Conservation (phyloP, 2,329 filamentous ascomycete species). For the Fusarium cyanostomum region DNA sequence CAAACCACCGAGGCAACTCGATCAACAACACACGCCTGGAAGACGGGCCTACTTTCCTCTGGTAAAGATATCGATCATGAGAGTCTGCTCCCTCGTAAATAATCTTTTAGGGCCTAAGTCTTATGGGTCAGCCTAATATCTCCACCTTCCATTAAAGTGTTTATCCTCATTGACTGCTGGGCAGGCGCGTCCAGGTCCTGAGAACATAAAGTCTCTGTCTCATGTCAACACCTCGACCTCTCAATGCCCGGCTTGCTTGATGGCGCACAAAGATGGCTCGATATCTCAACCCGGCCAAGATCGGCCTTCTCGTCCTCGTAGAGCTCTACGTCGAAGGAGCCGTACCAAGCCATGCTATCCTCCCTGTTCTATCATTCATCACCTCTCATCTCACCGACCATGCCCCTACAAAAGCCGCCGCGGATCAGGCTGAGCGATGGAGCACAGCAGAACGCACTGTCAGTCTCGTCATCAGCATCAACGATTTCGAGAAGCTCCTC, state of each 20-base stretch:
- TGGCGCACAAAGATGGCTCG: conserved; percentile 68
- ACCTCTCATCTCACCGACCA: conserved; percentile 72
- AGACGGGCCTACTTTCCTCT: not conserved
- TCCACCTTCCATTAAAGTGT: not conserved
- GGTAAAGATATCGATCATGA: not conserved
- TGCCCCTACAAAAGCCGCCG: conserved; percentile 40
- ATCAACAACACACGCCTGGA: not conserved
- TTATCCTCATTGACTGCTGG: conserved; percentile 10
- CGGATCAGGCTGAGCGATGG: conserved; percentile 53
- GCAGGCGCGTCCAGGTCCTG: conserved; percentile 22
- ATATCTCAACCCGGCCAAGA: conserved; percentile 88
- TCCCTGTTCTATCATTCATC: conserved; percentile 82
- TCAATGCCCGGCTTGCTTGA: not conserved
- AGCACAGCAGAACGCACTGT: conserved; percentile 60
- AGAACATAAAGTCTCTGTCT: not conserved
- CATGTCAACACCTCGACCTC: not conserved
- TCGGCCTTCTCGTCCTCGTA: conserved; percentile 82
- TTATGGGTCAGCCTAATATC: not conserved
- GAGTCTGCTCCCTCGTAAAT: not conserved
- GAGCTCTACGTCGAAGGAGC: conserved; percentile 80
- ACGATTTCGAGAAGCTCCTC: conserved; percentile 69
- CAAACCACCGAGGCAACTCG: not conserved
- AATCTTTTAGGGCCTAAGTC: not conserved
- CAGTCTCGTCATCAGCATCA: conserved; percentile 63
- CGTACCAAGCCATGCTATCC: conserved; percentile 74